Evolutionary conservation across 2,329 filamentous ascomycete species (phyloP), one percentile per base, ranked within the genome.

Genomic region (Aspergillus pseudoterreus): DNA sequence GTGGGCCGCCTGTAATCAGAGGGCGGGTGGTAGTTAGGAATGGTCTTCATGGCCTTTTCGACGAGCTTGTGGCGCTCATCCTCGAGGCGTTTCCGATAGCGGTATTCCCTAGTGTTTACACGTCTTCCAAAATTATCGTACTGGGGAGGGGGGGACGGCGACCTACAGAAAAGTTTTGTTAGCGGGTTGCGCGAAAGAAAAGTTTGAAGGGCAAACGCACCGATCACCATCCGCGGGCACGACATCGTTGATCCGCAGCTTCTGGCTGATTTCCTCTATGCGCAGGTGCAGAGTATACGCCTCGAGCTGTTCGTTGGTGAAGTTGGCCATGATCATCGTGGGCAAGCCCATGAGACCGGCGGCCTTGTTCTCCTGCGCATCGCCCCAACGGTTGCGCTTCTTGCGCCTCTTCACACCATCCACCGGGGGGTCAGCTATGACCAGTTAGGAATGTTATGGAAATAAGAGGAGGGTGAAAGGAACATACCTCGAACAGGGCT

Each of bases 81-180:
- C 77, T 99, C 94, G 58, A 99, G 88, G 58, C 87, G 87, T 82
- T 97, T 99, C 71, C 92, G 88, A 78, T 99, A 99, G 67, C 94
- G 91, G 77, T 92, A 96, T 78, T 99, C 95, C 75, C 95, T 86
- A 52, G 95, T 99, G 76, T 99, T 99, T 77, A 97, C 90, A 91
- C 94, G 94, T 64, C 92, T 90, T 79, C 94, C 94, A 69, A 96
- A 95, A 79, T 99, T 99, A 75, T 99, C 94, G 78, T 99, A 99
- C 75, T 97, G 92, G 10, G 94, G 94, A 32, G 94, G 82, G 35
- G 94, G 94, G 54, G 94, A 99, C 17, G 92, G 92, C 52, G 94
- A 99, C 76, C 94, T 96, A 63, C 15, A 57, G 17, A 6, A 43
- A n/a, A 52, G n/a, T 17, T 38, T 8, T 15, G 43, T 57, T 41